phyloP scores from a whole-genome alignment of 2,329 filamentous ascomycete genomes.

The Didymella sp. region DNA sequence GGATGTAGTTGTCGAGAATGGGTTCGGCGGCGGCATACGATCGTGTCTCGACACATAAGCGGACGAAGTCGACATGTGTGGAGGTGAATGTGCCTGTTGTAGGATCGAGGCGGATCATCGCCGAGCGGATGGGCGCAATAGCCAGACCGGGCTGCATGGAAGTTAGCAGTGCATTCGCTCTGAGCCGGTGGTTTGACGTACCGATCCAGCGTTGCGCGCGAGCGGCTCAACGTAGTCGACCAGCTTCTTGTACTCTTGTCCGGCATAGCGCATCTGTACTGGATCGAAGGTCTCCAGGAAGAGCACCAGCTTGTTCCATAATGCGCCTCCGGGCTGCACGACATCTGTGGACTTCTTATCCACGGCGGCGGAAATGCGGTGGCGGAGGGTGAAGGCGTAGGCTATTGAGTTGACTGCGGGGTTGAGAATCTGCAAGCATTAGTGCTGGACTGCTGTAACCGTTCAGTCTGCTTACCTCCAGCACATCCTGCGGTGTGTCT shows the following conservation, averaged over 20 bases:
- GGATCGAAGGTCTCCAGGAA: constrained; percentile 61
- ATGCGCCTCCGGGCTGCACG: constrained; percentile 52
- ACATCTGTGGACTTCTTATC: constrained; percentile 50
- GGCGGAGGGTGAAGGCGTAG: constrained; percentile 63
- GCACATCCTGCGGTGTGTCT: constrained; percentile 50
- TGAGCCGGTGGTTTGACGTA: constrained; percentile 28
- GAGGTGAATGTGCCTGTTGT: constrained; percentile 70
- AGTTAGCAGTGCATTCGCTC: not conserved
- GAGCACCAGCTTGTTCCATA: constrained; percentile 59
- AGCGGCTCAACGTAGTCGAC: constrained; percentile 51
- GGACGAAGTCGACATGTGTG: constrained; percentile 65
- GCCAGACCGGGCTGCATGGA: constrained; percentile 42
- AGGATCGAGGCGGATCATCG: constrained; percentile 71
- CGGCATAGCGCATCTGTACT: constrained; percentile 62
- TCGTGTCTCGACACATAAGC: constrained; percentile 63
- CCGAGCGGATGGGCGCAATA: constrained; percentile 54
- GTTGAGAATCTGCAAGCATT: constrained; percentile 52
- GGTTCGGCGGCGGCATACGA: constrained; percentile 63
- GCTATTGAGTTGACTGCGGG: constrained; percentile 65
- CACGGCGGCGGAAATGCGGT: constrained; percentile 52
- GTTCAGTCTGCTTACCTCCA: constrained; percentile 41
- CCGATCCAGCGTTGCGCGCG: constrained; percentile 40
- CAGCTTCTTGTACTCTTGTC: constrained; percentile 55
- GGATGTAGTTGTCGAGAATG: constrained; percentile 69
- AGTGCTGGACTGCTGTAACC: not conserved